phyloP scores from a whole-genome alignment of 2,329 filamentous ascomycete genomes.

The Rhexocercosporidium sp. region DNA sequence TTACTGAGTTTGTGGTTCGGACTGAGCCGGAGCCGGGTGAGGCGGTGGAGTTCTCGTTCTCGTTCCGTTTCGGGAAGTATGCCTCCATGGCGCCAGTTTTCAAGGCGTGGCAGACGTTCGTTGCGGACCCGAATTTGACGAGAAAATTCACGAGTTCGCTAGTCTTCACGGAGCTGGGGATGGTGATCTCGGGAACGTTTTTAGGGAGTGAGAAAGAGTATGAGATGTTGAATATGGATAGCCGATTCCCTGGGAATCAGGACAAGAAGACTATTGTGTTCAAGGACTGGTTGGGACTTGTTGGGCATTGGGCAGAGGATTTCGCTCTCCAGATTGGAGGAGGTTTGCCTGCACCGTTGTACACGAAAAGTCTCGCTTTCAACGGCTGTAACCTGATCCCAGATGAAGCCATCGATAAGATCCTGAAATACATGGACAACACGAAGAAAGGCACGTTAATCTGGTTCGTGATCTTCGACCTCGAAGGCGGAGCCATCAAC shows the following conservation, averaged over 20 bases:
- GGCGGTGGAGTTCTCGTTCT: constrained; percentile 65
- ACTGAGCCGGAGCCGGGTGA: constrained; percentile 60
- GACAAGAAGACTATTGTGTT: constrained; percentile 52
- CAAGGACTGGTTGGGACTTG: constrained; percentile 66
- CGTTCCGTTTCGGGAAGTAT: constrained; percentile 54
- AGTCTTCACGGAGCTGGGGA: constrained; percentile 57
- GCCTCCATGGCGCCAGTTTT: constrained; percentile 55
- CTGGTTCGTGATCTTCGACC: constrained; percentile 68
- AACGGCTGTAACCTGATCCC: constrained; percentile 46
- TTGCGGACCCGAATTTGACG: constrained; percentile 59
- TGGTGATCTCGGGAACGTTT: constrained; percentile 63
- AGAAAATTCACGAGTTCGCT: constrained; percentile 64
- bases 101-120: constrained; percentile 62
- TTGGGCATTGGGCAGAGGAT: constrained; percentile 57
- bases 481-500: constrained; percentile 62
- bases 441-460: constrained; percentile 55
- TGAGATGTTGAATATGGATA: constrained; percentile 53
- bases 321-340: constrained; percentile 45
- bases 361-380: constrained; percentile 24
- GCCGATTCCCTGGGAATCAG: constrained; percentile 49
- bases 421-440: constrained; percentile 60
- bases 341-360: constrained; percentile 19
- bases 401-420: constrained; percentile 48
- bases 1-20: constrained; percentile 42
- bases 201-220: constrained; percentile 65